Conservation (phyloP, 2,329 filamentous ascomycete genomes). For the Fusarium mundagurra region DNA sequence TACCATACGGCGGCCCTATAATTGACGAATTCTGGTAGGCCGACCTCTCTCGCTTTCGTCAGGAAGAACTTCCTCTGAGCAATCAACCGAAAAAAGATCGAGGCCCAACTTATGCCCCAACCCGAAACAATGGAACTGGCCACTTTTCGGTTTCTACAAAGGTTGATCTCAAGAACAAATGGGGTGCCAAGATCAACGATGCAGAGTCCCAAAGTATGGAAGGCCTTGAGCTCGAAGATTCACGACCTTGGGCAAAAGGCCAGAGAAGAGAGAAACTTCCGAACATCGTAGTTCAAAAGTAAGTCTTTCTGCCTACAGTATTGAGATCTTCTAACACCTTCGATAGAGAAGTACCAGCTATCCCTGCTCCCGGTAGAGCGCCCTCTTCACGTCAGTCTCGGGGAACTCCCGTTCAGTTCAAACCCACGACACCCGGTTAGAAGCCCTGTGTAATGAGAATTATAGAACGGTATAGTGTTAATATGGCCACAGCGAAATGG, state of each 20-base stretch:
- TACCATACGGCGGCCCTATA: background rate
- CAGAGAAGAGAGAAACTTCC: background rate
- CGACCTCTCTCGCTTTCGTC: constrained; percentile 35
- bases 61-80: constrained; percentile 41
- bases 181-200: constrained; percentile 34
- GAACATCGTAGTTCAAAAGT: background rate
- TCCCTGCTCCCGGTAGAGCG: background rate
- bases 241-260: constrained; percentile 38
- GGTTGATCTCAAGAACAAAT: constrained; percentile 3
- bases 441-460: constrained; percentile 7
- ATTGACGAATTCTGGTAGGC: constrained; percentile 11
- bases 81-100: background rate
- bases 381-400: background rate
- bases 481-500: constrained; percentile 11
- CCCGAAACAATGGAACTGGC: constrained; percentile 9
- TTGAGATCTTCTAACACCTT: background rate
- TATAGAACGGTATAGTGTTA: background rate
- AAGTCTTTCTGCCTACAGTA: background rate
- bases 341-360: background rate
- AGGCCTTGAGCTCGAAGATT: constrained; percentile 28
- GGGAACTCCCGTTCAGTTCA: constrained; percentile 1
- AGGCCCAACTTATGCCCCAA: constrained; percentile 16
- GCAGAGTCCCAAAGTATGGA: constrained; percentile 36
- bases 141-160: constrained; percentile 1
- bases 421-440: constrained; percentile 24